Evolutionary conservation across 495 filamentous ascomycete species (phyloP).

Genomic region (Aspergillus saccharolyticus): DNA sequence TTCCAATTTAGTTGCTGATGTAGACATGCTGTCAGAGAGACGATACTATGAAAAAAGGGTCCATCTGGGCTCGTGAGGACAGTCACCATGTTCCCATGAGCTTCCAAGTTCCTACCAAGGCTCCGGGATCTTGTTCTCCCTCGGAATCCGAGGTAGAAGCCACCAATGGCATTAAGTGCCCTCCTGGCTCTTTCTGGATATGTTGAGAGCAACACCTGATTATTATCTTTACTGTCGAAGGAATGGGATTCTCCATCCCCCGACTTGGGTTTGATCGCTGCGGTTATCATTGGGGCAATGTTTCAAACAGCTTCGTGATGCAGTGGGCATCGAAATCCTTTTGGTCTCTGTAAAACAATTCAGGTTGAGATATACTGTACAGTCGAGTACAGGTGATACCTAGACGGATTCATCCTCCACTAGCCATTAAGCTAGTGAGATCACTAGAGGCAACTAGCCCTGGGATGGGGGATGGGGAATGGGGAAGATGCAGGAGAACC

Average conservation of each 20-base stretch:
- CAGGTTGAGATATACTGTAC: neutral
- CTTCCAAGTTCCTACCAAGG: too few species aligned
- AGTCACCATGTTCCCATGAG: too few species aligned
- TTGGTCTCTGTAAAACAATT: neutral
- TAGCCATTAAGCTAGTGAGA: conserved; percentile 9
- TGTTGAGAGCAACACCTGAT: too few species aligned
- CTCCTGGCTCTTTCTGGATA: neutral
- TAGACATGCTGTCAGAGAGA: neutral
- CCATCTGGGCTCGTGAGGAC: neutral
- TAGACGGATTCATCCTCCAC: conserved; percentile 4
- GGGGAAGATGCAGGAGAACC: conserved; percentile 13
- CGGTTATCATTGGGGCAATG: neutral
- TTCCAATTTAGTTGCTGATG: neutral
- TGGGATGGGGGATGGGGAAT: conserved; percentile 14
- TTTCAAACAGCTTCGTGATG: neutral
- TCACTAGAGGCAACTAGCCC: conserved; percentile 18
- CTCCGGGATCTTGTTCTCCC: too few species aligned
- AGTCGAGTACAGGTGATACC: neutral
- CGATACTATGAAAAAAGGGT: neutral
- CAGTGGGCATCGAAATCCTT: neutral
- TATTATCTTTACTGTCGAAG: too few species aligned
- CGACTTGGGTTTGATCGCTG: too few species aligned
- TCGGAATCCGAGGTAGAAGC: too few species aligned
- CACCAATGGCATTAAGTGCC: too few species aligned
- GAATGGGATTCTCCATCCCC: too few species aligned